phyloP scores from a whole-genome alignment of 495 filamentous ascomycete genomes.

The Aspergillus sclerotiicarbonarius region DNA sequence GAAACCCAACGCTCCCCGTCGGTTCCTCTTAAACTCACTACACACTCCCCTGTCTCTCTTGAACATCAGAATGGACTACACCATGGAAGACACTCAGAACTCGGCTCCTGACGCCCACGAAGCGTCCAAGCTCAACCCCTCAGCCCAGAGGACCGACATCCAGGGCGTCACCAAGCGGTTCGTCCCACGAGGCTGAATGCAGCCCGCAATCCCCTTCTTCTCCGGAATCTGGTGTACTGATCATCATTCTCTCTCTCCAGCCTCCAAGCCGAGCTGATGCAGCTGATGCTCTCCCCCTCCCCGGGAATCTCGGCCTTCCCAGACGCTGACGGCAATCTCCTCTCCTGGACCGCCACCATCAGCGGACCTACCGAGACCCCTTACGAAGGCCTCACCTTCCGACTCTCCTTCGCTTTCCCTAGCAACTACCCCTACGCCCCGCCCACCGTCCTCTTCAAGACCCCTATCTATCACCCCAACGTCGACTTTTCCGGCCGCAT shows the following conservation, averaged over 20 bases:
- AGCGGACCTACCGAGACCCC: constrained; percentile 87
- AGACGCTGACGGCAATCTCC: constrained; percentile 82
- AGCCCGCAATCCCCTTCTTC: too few species aligned
- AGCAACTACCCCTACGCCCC: constrained; percentile 90
- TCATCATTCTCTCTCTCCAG: constrained; percentile 43
- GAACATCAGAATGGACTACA: constrained; percentile 54
- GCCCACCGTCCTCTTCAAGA: constrained; percentile 91
- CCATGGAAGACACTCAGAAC: constrained; percentile 71
- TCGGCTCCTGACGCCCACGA: constrained; percentile 60
- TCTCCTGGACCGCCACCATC: constrained; percentile 91
- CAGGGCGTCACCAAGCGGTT: constrained; percentile 82
- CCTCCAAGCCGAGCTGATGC: constrained; percentile 95
- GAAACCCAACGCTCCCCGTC: constrained; percentile 4
- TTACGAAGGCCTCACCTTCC: constrained; percentile 85
- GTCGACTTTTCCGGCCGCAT: constrained; percentile 91
- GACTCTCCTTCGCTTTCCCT: constrained; percentile 89
- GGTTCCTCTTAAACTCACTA: neutral
- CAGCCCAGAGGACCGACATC: constrained; percentile 56
- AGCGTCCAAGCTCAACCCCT: constrained; percentile 56
- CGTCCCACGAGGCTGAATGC: constrained; percentile 12
- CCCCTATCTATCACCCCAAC: constrained; percentile 92
- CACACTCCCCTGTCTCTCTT: constrained; percentile 3
- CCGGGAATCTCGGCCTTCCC: constrained; percentile 96
- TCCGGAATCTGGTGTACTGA: constrained; percentile 5
- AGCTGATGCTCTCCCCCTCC: constrained; percentile 91